Evolutionary conservation across 2,329 filamentous ascomycete species (phyloP).

Genomic region (Neobulgaria alba): DNA sequence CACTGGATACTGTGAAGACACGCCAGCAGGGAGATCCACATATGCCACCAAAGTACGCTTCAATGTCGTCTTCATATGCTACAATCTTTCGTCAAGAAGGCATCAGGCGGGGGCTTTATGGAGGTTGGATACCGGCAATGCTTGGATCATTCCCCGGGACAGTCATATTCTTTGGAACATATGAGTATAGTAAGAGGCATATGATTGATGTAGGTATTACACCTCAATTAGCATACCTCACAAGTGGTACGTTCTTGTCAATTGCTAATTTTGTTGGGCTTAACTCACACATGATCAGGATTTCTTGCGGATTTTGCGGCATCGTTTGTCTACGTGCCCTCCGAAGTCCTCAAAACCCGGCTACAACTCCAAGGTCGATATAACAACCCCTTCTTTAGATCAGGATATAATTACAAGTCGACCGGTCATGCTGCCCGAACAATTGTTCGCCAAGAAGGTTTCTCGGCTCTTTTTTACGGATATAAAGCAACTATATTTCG

Average conservation of each 20-base stretch:
- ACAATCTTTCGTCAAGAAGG: constrained; percentile 93
- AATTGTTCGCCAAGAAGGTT: constrained; percentile 75
- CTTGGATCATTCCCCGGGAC: constrained; percentile 90
- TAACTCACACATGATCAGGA: constrained; percentile 40
- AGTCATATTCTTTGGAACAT: constrained; percentile 89
- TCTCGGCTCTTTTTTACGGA: constrained; percentile 84
- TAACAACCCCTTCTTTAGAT: constrained; percentile 90
- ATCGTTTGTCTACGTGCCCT: constrained; percentile 89
- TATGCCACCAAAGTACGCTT: constrained; percentile 85
- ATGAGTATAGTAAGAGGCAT: constrained; percentile 87
- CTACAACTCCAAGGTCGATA: constrained; percentile 89
- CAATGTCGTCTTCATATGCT: constrained; percentile 81
- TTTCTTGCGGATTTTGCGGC: constrained; percentile 88
- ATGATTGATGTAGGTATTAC: constrained; percentile 80
- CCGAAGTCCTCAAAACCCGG: constrained; percentile 95
- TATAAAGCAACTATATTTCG: constrained; percentile 93
- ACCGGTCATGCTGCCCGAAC: constrained; percentile 78
- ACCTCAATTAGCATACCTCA: constrained; percentile 76
- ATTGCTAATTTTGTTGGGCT: neutral
- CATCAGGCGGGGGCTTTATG: constrained; percentile 75
- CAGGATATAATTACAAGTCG: constrained; percentile 90
- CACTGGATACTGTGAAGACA: constrained; percentile 96
- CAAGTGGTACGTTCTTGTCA: constrained; percentile 52
- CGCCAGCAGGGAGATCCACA: constrained; percentile 94
- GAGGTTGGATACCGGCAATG: constrained; percentile 86